A percentile compares a stretch with the other conserved stretches of the same genome.
These are phyloP conservation scores for Globisporangium nagaii DNA, from an alignment of 352 stramenopile genomes.

Conservation along the genomic window DNA sequence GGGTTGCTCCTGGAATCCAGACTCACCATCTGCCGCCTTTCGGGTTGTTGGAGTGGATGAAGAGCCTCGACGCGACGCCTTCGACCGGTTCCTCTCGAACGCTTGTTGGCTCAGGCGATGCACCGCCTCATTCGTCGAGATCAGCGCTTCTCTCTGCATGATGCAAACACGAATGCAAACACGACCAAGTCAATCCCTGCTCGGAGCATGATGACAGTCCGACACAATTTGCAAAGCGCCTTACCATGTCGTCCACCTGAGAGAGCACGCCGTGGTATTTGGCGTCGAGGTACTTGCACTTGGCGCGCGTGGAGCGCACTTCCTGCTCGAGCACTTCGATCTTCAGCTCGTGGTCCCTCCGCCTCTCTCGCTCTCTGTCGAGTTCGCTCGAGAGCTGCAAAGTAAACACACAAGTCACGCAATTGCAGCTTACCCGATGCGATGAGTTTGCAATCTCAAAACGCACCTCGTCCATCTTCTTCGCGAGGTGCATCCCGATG, in stretches of 20 bases:
- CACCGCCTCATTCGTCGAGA: constrained; percentile 27
- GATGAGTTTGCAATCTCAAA: background rate
- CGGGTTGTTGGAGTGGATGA: constrained; percentile 16
- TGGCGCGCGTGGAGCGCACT: constrained; percentile 26
- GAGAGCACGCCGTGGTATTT: constrained; percentile 26
- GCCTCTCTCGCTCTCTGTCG: constrained; percentile 19
- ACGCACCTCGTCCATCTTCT: constrained; percentile 28
- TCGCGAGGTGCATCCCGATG: constrained; percentile 22
- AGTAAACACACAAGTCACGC: background rate
- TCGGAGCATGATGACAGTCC: too few relatives aligned
- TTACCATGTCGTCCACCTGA: constrained; percentile 36
- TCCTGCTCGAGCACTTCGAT: constrained; percentile 34
- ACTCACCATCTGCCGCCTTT: constrained; percentile 8
- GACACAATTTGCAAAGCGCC: too few relatives aligned
- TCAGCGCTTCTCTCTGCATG: constrained; percentile 26
- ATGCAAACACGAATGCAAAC: too few relatives aligned
- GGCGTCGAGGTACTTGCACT: constrained; percentile 36
- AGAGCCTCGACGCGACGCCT: constrained; percentile 4
- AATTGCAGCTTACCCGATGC: background rate
- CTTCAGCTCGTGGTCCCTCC: constrained; percentile 26
- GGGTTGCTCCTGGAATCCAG: background rate
- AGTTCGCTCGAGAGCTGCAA: constrained; percentile 25
- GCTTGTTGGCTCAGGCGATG: constrained; percentile 20
- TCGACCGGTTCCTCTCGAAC: constrained; percentile 19
- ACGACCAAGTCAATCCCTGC: too few relatives aligned